Conservation (phyloP, 331 rosid genomes). For the Pyrus hybrid region DNA sequence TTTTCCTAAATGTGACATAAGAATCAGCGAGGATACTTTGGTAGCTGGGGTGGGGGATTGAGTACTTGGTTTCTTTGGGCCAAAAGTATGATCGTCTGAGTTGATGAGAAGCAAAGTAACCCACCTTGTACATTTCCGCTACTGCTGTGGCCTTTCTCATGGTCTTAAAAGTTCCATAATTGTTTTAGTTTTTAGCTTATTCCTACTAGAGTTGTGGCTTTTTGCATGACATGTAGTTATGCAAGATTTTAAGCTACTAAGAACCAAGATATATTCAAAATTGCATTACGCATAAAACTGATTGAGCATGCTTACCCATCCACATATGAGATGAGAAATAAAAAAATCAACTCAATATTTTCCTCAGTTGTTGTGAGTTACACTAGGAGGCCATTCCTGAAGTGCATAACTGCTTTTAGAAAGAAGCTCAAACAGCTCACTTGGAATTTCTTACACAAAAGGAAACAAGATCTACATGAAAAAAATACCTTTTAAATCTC, state of each 20-base stretch:
- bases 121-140: background rate
- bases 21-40: background rate
- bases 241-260: background rate
- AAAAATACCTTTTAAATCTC: background rate
- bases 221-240: background rate
- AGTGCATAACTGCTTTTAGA: background rate
- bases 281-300: background rate
- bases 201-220: background rate
- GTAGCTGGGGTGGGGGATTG: background rate
- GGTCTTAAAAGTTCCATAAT: background rate
- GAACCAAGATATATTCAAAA: background rate
- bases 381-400: background rate
- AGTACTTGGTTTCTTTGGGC: background rate
- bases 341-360: background rate
- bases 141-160: background rate
- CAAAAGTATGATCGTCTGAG: background rate
- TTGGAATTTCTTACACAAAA: background rate
- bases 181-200: background rate
- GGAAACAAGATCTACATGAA: background rate
- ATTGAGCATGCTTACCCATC: background rate
- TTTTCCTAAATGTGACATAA: background rate
- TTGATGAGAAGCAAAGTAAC: background rate
- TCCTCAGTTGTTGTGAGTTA: background rate
- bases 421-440: background rate
- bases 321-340: background rate